These are phyloP conservation scores for Alternaria brassicicola DNA, from an alignment of 2,329 filamentous ascomycete genomes.

Conservation along the genomic window DNA sequence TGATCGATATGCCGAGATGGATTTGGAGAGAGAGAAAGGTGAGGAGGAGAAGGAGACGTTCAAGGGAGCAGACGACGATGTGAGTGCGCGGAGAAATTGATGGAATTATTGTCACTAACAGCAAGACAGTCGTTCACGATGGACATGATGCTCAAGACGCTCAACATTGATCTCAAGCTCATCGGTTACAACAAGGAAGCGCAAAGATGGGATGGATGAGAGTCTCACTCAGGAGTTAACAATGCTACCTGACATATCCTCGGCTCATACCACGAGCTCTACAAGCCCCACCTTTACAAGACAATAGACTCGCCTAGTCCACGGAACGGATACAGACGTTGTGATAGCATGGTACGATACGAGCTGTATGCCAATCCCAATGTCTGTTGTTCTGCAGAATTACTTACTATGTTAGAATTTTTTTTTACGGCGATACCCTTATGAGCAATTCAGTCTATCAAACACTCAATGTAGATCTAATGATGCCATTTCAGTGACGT, in stretches of 20 bases:
- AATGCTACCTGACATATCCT: not conserved
- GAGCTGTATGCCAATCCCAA: not conserved
- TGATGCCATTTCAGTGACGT: slow-evolving; percentile 3
- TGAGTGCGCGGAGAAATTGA: slow-evolving; percentile 27
- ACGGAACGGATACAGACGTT: not conserved
- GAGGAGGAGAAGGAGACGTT: slow-evolving; percentile 50
- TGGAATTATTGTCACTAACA: slow-evolving; percentile 8
- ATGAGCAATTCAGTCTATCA: not conserved
- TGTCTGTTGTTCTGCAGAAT: not conserved
- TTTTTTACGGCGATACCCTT: slow-evolving; percentile 1
- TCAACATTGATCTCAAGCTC: slow-evolving; percentile 67
- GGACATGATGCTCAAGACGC: slow-evolving; percentile 69
- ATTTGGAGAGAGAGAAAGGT: slow-evolving; percentile 47
- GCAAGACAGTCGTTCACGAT: slow-evolving; percentile 65
- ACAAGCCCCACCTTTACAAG: not conserved
- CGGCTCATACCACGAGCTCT: not conserved
- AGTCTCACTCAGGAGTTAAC: not conserved
- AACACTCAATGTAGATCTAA: not conserved
- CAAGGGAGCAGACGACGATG: slow-evolving; percentile 48
- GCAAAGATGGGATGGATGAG: slow-evolving; percentile 64
- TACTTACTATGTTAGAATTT: not conserved
- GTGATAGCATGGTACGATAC: not conserved
- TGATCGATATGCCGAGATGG: slow-evolving; percentile 51
- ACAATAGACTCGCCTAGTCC: not conserved
- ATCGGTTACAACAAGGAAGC: slow-evolving; percentile 66